Evolutionary conservation across 2,329 filamentous ascomycete genomes (phyloP).

Genomic region (Helminthosporium solani): DNA sequence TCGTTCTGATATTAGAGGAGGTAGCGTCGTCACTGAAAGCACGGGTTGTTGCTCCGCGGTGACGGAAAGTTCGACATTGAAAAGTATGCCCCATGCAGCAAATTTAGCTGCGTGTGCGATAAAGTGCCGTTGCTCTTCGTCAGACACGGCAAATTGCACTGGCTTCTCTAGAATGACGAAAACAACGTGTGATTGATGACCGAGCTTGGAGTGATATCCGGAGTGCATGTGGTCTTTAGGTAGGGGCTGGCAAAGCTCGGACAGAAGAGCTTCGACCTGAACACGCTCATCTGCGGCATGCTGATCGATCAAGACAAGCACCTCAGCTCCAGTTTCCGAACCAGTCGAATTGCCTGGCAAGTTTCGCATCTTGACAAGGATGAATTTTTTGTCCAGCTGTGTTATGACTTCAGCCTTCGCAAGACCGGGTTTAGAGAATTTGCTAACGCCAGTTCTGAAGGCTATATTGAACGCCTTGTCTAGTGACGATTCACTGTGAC

Average conservation of each 20-base stretch:
- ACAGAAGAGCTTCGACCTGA: conserved; percentile 72
- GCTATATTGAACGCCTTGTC: conserved; percentile 29
- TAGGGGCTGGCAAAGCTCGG: conserved; percentile 50
- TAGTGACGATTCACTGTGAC: conserved; percentile 12
- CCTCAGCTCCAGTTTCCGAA: conserved; percentile 9
- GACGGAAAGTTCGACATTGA: conserved; percentile 47
- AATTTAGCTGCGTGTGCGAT: conserved; percentile 59
- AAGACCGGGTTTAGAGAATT: conserved; percentile 59
- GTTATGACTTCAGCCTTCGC: conserved; percentile 64
- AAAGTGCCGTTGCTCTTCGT: conserved; percentile 62
- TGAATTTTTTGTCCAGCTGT: conserved; percentile 89
- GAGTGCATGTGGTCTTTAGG: conserved; percentile 12
- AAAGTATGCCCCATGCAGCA: conserved; percentile 71
- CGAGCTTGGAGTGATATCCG: conserved; percentile 34
- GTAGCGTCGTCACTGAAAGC: conserved; percentile 61
- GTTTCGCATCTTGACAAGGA: conserved; percentile 63
- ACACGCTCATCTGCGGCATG: conserved; percentile 92
- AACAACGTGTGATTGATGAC: conserved; percentile 30
- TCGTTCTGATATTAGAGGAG: conserved; percentile 71
- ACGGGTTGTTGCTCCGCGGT: conserved; percentile 10
- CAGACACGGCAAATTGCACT: conserved; percentile 65
- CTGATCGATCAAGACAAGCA: conserved; percentile 81
- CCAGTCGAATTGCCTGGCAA: conserved; percentile 11
- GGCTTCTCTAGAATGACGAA: conserved; percentile 49
- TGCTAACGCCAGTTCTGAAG: conserved; percentile 20